These are phyloP conservation scores for Kodamaea hsintzibuensis DNA, from an alignment of 805 yeast genomes.

Conservation along the genomic window DNA sequence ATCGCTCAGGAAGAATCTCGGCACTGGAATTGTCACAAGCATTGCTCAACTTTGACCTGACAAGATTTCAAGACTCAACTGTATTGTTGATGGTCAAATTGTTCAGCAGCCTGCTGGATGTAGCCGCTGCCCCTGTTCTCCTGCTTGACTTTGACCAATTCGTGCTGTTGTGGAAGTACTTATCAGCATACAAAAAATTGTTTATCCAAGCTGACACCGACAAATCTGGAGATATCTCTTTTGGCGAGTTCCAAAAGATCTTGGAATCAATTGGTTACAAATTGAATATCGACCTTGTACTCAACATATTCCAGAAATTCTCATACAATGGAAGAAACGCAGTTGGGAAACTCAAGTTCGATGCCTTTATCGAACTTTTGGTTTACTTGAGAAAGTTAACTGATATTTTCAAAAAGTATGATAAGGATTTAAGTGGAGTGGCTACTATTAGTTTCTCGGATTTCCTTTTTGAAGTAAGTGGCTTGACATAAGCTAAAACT, in stretches of 20 bases:
- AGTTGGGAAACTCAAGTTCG: constrained; percentile 62
- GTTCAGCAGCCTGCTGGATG: constrained; percentile 43
- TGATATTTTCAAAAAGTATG: constrained; percentile 75
- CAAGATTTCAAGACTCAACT: constrained; percentile 61
- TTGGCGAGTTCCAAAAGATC: constrained; percentile 63
- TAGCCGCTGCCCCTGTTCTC: constrained; percentile 19
- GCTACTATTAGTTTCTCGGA: constrained; percentile 68
- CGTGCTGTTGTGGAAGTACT: constrained; percentile 65
- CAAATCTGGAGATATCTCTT: constrained; percentile 58
- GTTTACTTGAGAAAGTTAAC: constrained; percentile 77
- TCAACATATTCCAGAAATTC: constrained; percentile 58
- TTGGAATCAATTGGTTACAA: constrained; percentile 67
- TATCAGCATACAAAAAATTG: constrained; percentile 64
- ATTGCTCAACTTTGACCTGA: constrained; percentile 61
- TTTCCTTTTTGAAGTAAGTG: constrained; percentile 56
- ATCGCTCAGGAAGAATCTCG: constrained; percentile 54
- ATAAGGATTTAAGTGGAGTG: constrained; percentile 70
- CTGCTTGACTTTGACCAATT: constrained; percentile 57
- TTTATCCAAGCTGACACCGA: constrained; percentile 64
- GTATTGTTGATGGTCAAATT: constrained; percentile 61
- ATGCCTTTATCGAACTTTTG: constrained; percentile 76
- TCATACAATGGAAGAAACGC: constrained; percentile 38
- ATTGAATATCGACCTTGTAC: constrained; percentile 55
- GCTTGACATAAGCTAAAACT: constrained; percentile 17
- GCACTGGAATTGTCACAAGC: constrained; percentile 60